A percentile compares a stretch with the other conserved stretches of the same genome.
phyloP scores from a whole-genome alignment of 352 stramenopile genomes.

The Pythium volutum region DNA sequence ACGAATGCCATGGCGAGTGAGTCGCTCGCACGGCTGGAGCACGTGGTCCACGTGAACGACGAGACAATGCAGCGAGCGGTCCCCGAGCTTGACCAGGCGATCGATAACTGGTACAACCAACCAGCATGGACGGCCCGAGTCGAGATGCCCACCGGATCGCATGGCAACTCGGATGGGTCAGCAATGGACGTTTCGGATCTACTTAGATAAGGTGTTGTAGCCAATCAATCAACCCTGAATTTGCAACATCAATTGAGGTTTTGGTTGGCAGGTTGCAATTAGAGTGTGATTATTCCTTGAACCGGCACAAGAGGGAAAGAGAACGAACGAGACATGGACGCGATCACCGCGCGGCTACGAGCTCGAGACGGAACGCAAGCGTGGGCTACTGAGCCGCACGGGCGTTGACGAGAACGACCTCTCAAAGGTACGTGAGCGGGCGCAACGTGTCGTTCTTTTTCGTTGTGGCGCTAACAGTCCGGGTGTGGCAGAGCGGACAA shows the following conservation, averaged over 20 bases:
- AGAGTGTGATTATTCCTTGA: slow-evolving; percentile 2
- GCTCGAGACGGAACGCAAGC: slow-evolving; percentile 36
- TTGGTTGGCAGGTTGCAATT: background rate
- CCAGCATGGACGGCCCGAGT: slow-evolving; percentile 26
- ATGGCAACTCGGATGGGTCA: background rate
- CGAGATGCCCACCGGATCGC: background rate
- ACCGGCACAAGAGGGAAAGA: slow-evolving; percentile 7
- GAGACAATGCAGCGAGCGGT: slow-evolving; percentile 22
- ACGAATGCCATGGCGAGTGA: slow-evolving; percentile 17
- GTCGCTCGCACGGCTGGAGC: slow-evolving; percentile 27
- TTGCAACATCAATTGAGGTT: background rate
- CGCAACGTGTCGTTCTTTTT: background rate
- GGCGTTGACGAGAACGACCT: slow-evolving; percentile 41
- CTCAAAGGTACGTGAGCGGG: slow-evolving; percentile 30
- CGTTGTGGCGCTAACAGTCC: background rate
- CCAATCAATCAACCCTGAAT: slow-evolving; percentile 7
- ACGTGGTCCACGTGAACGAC: slow-evolving; percentile 26
- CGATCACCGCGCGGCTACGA: slow-evolving; percentile 29
- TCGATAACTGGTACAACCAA: slow-evolving; percentile 38
- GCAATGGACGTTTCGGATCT: slow-evolving; percentile 14
- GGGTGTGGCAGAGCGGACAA: slow-evolving; percentile 34
- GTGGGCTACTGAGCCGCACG: slow-evolving; percentile 26
- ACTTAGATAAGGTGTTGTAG: slow-evolving; percentile 18
- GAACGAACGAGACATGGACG: slow-evolving; percentile 15
- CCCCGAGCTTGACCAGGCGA: slow-evolving; percentile 22